These are phyloP conservation scores for Exophiala lecanii-corni DNA, from an alignment of 2,329 filamentous ascomycete species.

Conservation along the genomic window DNA sequence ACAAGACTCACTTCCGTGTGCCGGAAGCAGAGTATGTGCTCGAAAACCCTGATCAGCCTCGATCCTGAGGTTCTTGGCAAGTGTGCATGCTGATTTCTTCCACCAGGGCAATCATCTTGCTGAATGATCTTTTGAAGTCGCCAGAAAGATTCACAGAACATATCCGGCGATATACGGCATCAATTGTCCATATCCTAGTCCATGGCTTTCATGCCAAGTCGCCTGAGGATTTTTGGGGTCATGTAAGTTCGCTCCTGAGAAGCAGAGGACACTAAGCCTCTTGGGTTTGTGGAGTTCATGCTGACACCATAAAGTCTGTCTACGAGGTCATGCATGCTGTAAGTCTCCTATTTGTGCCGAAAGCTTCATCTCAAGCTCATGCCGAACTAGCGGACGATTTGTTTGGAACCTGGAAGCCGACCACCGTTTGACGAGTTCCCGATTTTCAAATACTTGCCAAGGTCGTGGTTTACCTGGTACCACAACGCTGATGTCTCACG, in stretches of 20 bases:
- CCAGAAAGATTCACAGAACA: conserved; percentile 8
- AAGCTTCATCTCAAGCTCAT: conserved; percentile 35
- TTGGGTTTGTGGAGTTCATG: neutral
- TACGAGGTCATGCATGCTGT: conserved; percentile 12
- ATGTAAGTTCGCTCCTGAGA: no score
- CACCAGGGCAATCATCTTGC: conserved; percentile 5
- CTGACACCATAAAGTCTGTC: conserved; percentile 1
- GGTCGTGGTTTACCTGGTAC: conserved; percentile 34
- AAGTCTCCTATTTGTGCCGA: neutral
- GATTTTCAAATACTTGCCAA: conserved; percentile 39
- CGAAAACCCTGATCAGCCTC: no score
- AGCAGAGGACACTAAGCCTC: no score
- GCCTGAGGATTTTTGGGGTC: conserved; percentile 25
- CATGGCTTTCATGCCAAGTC: conserved; percentile 42
- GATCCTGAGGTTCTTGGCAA: no score
- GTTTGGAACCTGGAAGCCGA: conserved; percentile 35
- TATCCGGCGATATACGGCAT: conserved; percentile 27
- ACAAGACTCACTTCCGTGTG: no score
- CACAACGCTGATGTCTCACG: conserved; percentile 33
- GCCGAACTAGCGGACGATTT: conserved; percentile 16
- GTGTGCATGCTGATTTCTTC: no score
- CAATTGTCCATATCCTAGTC: conserved; percentile 46
- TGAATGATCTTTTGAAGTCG: conserved; percentile 7
- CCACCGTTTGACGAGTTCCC: conserved; percentile 47
- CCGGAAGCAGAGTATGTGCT: no score